Evolutionary conservation across 805 yeast genomes (phyloP).

Genomic region (Saccharomycopsis amapae): DNA sequence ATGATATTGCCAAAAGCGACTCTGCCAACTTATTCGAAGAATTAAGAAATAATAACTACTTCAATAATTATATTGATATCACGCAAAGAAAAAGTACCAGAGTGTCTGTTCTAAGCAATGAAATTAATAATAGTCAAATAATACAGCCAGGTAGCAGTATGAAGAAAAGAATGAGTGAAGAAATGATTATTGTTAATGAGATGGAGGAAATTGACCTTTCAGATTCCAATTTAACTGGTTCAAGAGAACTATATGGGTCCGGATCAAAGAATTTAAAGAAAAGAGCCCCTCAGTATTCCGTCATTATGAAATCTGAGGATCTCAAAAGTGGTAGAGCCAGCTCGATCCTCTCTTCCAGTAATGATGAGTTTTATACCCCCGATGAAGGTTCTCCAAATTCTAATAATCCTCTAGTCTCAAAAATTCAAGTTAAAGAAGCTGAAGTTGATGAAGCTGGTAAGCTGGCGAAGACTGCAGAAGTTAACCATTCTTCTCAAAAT

Average conservation of each 20-base stretch:
- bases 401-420: neutral
- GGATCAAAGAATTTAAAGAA: neutral
- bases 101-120: constrained; percentile 2
- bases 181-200: constrained; percentile 12
- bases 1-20: constrained; percentile 13
- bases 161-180: constrained; percentile 11
- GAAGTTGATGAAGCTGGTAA: neutral
- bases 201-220: constrained; percentile 11
- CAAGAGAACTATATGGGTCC: neutral
- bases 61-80: constrained; percentile 19
- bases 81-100: constrained; percentile 7
- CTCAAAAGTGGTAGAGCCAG: neutral
- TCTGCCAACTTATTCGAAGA: constrained; percentile 11
- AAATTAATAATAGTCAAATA: constrained; percentile 4
- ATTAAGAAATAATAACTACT: constrained; percentile 16
- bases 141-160: constrained; percentile 6
- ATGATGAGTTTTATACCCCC: constrained; percentile 18
- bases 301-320: too few species aligned
- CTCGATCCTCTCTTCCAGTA: neutral
- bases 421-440: neutral
- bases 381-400: constrained; percentile 11
- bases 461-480: neutral
- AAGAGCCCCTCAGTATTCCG: neutral
- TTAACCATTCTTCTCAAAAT: neutral
- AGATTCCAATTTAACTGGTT: neutral